Conservation (phyloP, 768 basidiomycete species). For the Tylopilus subfusipes region DNA sequence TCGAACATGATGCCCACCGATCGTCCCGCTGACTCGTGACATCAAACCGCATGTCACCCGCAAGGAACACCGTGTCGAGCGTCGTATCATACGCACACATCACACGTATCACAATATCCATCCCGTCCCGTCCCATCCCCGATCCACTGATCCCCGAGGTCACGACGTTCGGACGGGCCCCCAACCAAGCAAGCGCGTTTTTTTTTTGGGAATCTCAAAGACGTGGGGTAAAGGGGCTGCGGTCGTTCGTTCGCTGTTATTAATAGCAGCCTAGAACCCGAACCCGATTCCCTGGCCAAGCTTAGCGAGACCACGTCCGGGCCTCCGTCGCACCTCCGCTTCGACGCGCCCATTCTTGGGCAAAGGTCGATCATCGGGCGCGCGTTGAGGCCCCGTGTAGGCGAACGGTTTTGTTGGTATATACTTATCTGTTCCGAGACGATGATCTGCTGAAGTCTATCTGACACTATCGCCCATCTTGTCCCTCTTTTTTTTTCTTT, state of each 20-base stretch:
- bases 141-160: background rate
- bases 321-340: background rate
- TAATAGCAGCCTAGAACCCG: too few relatives aligned
- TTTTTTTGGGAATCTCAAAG: background rate
- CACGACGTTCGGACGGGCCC: background rate
- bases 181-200: too few relatives aligned
- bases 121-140: background rate
- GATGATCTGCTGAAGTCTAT: background rate
- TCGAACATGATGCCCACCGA: conserved; percentile 1
- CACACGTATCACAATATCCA: background rate
- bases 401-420: too few relatives aligned
- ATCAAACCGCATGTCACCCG: too few relatives aligned
- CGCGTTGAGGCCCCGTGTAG: too few relatives aligned
- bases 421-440: too few relatives aligned
- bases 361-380: background rate
- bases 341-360: background rate
- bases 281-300: too few relatives aligned
- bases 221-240: background rate
- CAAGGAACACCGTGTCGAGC: background rate
- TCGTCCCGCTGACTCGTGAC: background rate
- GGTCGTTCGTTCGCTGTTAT: too few relatives aligned
- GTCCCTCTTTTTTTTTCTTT: too few relatives aligned
- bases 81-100: background rate
- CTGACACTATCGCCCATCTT: background rate
- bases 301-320: too few relatives aligned